Evolutionary conservation across 805 yeast genomes (phyloP), one percentile per base, ranked within the genome.

Genomic region (Kurtzmaniella fragi): DNA sequence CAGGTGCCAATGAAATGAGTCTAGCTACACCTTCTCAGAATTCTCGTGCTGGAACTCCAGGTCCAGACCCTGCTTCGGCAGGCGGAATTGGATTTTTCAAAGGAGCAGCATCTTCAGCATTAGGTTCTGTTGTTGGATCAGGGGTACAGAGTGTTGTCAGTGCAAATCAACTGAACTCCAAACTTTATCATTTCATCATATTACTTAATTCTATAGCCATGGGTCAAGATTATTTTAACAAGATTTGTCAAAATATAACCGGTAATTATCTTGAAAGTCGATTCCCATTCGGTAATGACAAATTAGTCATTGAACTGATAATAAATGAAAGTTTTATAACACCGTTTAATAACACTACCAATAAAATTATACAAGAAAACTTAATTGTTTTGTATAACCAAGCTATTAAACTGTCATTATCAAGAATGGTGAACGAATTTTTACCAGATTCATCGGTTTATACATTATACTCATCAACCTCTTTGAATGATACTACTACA

Each of bases 191-290:
- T 12, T 89, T 78, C 53, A 62, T 88, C 31, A 64, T 85, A 1
- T 76, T 82, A 42, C 64, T 89, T 42, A 90, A 91, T 59, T 81
- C 95, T 1, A 66, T 89, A 4, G 78, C 82, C 9, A 62, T 81
- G 32, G 80, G 84, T 17, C 71, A 75, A 16, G 70, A 65, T 6
- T 84, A 86, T 51, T 67, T 84, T 27, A 56, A 61, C 10, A 77
- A 75, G 41, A 59, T 86, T 29, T 47, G 80, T 8, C 61, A 57
- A n/a, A 73, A 75, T 34, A 45, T 76, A 29, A 53, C 53, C 3
- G 50, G 47, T 31, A 52, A 55, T 31, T 50, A 52, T 38, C 48
- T 67, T 33, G 45, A 44, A 17, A 45, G 45, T 37, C 44, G 44
- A 30, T 66, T 55, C 43, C 65, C 71, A 6, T 66, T 66, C 41